Evolutionary conservation across 805 yeast species (phyloP).

Genomic region (Candida ficus): DNA sequence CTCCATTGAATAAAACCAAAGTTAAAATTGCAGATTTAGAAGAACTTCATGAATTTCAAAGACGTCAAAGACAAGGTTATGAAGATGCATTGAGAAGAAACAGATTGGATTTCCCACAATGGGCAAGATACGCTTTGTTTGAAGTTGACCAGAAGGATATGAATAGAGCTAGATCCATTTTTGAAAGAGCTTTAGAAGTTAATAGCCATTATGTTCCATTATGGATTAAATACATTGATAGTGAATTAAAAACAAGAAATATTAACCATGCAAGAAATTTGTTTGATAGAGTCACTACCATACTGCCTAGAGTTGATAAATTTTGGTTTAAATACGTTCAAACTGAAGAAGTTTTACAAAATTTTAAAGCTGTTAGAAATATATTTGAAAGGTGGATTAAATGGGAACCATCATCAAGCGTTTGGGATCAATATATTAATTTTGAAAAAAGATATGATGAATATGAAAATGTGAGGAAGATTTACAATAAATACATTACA

Average conservation of each 20-base stretch:
- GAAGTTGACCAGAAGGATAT: conserved; percentile 78
- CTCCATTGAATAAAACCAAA: conserved; percentile 34
- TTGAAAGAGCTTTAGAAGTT: conserved; percentile 81
- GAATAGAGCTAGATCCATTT: conserved; percentile 76
- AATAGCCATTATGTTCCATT: conserved; percentile 72
- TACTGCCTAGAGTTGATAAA: conserved; percentile 76
- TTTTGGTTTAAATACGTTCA: conserved; percentile 82
- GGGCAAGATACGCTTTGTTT: conserved; percentile 89
- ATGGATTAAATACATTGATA: conserved; percentile 80
- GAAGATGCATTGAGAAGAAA: conserved; percentile 87
- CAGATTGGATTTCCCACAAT: conserved; percentile 74
- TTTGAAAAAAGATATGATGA: conserved; percentile 69
- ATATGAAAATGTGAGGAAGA: conserved; percentile 47
- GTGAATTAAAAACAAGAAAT: conserved; percentile 66
- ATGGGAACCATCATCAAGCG: conserved; percentile 64
- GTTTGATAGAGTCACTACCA: conserved; percentile 68
- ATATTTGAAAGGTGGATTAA: conserved; percentile 76
- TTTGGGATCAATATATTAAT: conserved; percentile 71
- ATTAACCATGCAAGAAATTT: conserved; percentile 87
- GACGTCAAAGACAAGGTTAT: conserved; percentile 71
- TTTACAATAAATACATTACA: conserved; percentile 53
- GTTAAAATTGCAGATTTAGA: conserved; percentile 66
- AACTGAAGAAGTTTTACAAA: conserved; percentile 73
- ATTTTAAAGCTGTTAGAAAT: conserved; percentile 53
- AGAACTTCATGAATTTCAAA: conserved; percentile 71